Conservation (phyloP, 352 stramenopile genomes). For the Thraustotheca clavata region DNA sequence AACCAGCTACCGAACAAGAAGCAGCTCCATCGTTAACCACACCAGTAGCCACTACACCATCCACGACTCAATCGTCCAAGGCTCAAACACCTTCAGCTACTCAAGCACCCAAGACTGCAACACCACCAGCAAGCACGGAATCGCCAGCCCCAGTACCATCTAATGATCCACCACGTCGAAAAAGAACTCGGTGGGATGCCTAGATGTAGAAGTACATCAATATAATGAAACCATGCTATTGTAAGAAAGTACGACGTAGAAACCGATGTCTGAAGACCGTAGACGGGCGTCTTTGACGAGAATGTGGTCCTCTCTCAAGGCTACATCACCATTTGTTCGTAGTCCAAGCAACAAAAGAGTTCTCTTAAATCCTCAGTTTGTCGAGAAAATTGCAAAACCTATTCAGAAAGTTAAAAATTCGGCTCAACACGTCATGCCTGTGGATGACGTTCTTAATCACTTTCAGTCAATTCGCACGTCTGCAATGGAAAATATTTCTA, state of each 20-base stretch:
- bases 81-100: not conserved
- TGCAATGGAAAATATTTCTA: not conserved
- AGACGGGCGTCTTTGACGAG: not conserved
- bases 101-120: not conserved
- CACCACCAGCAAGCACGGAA: not conserved
- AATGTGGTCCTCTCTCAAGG: not conserved
- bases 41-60: not conserved
- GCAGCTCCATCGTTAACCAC: not conserved
- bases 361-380: constrained; percentile 1
- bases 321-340: not conserved
- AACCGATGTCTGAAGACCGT: not conserved
- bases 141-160: not conserved
- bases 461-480: not conserved
- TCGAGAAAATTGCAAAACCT: not conserved
- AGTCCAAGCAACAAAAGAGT: constrained; percentile 9
- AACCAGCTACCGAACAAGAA: not conserved
- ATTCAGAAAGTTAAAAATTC: not conserved
- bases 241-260: not conserved
- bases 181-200: constrained; percentile 16
- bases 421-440: not conserved
- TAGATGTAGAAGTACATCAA: too few species aligned
- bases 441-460: not conserved
- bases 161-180: not conserved
- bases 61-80: not conserved
- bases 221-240: not conserved